Base-by-base conservation (phyloP, 106 monocot genomes). In the Dendrobium nobile region DNA sequence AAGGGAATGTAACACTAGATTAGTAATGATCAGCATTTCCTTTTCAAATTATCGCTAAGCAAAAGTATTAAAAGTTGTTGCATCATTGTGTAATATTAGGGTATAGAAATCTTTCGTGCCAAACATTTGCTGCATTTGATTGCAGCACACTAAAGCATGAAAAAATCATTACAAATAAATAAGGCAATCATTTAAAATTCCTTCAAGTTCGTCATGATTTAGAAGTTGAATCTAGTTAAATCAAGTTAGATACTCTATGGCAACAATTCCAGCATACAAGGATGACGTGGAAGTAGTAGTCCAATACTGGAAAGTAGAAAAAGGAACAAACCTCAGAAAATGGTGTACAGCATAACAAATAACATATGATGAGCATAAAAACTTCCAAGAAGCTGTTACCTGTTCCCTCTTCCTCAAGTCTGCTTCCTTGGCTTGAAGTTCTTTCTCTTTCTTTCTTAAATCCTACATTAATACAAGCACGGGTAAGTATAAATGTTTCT, bases 391-490 rank as follows among this genome's bases (percentile, higher is more conserved):
- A 22, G 75, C 2, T 48, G 48, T 48, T 84, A 91, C 94, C 94
- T 90, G 82, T 81, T 95, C 94, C 75, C 94, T 95, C 78, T 82
- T 92, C 77, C 84, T 90, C 67, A 92, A 79, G 84, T 91, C 94
- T 41, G 86, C 81, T 54, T 95, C 92, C 82, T 88, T 95, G 15
- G 90, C 83, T 84, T 92, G 84, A 74, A 95, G 90, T 75, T 95
- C 94, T 80, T 45, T 87, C 47, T 95, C 94, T 47, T 87, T 95
- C 70, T 84, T 90, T 58, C 85, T 92, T 17, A 88, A 22, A 81
- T 90, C 90, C 92, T 91, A 82, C 27, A 79, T 10, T 19, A 75
- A 43, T 20, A 47, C 51, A 76, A 76, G 76, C n/a, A 51, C 11
- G 11, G 2, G 48, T 15, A 19, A 76, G 47, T 4, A 76, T 11